Evolutionary conservation across 73 alveolate species (phyloP).

Genomic region (Tetrahymena thermophila): DNA sequence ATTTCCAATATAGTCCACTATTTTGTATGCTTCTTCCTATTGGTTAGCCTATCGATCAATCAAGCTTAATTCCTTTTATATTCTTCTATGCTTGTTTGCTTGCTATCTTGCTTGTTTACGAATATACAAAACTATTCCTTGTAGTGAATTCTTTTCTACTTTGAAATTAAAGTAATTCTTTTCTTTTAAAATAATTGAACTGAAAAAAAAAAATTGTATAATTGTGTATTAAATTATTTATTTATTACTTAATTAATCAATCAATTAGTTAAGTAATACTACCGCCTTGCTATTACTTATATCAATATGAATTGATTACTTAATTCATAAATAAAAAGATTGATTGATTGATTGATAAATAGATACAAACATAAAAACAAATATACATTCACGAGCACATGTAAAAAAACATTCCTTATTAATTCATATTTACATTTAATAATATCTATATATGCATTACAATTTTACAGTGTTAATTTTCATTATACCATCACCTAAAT

Average conservation of each 20-base stretch:
- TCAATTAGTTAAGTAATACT: background rate
- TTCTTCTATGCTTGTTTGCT: background rate
- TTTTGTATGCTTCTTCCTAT: background rate
- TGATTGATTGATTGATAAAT: background rate
- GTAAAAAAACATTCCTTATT: background rate
- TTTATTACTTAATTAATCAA: background rate
- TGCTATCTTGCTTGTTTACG: background rate
- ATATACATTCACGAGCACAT: background rate
- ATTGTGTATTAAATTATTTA: background rate
- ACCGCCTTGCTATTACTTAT: background rate
- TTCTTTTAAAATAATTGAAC: background rate
- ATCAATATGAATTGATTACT: too few species aligned
- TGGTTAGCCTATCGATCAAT: too few species aligned
- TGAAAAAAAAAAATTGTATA: background rate
- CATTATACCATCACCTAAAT: background rate
- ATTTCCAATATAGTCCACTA: background rate
- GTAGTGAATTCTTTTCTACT: background rate
- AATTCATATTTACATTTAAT: background rate
- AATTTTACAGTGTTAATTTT: too few species aligned
- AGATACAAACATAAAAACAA: background rate
- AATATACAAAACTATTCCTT: background rate
- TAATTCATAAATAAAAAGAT: background rate
- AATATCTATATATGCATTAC: too few species aligned
- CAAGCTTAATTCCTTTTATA: background rate
- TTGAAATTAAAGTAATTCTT: background rate